Conservation (phyloP, 495 filamentous ascomycete species). For the Aspergillus sclerotiicarbonarius region DNA sequence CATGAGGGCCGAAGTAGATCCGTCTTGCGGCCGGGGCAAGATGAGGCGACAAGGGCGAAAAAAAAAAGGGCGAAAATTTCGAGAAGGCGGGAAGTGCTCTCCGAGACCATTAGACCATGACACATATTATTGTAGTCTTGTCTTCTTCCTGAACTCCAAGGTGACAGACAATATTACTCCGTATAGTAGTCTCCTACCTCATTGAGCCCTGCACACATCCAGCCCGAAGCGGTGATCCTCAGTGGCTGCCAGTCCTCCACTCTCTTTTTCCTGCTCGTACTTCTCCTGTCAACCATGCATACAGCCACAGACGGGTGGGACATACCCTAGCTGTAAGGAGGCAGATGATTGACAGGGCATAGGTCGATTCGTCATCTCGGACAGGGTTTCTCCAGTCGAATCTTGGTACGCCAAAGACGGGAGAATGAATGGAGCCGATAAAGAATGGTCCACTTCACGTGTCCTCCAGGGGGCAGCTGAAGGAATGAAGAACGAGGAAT, state of each 20-base stretch:
- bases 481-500: constrained; percentile 7
- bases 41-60: constrained; percentile 1
- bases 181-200: background rate
- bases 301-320: constrained; percentile 5
- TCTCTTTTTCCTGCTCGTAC: constrained; percentile 9
- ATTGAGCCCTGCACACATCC: background rate
- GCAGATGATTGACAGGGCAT: constrained; percentile 12
- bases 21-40: background rate
- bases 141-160: background rate
- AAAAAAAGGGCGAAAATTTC: background rate
- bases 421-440: constrained; percentile 13
- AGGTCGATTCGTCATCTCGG: constrained; percentile 19
- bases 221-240: constrained; percentile 10
- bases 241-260: constrained; percentile 11
- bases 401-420: constrained; percentile 27
- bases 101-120: background rate
- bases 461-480: constrained; percentile 9
- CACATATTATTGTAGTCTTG: background rate
- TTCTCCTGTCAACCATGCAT: constrained; percentile 15
- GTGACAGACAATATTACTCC: background rate
- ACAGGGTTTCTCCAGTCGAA: constrained; percentile 22
- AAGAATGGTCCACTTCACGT: constrained; percentile 18
- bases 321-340: background rate
- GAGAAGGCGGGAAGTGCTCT: background rate
- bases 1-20: constrained; percentile 4